Evolutionary conservation across 139 green algal species (phyloP).

Genomic region (Chlamydomonas eustigma): DNA sequence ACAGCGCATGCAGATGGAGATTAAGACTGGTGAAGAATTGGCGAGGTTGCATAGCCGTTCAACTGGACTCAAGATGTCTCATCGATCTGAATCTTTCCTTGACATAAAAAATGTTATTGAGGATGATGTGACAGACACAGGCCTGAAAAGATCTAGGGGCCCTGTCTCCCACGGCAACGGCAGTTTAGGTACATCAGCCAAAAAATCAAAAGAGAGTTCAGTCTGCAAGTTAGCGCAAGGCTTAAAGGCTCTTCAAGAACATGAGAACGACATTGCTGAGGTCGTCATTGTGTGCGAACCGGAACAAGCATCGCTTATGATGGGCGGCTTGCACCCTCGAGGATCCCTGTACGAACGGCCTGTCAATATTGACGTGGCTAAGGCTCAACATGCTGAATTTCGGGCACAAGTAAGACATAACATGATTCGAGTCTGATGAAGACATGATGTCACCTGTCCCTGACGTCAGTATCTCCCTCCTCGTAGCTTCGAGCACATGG

Average conservation of each 20-base stretch:
- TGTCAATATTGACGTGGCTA: conserved; percentile 87
- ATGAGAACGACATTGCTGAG: conserved; percentile 71
- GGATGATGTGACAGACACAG: not conserved
- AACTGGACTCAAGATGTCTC: too few relatives aligned
- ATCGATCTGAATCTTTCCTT: not conserved
- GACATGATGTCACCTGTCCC: not conserved
- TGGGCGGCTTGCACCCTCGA: conserved; percentile 89
- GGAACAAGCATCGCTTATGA: conserved; percentile 82
- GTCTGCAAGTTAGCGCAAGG: conserved; percentile 1
- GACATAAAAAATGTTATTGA: not conserved
- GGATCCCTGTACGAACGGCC: conserved; percentile 89
- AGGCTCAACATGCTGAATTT: conserved; percentile 78
- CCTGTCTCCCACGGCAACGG: too few relatives aligned
- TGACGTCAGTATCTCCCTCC: not conserved
- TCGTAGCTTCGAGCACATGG: conserved; percentile 65
- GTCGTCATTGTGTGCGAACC: conserved; percentile 89
- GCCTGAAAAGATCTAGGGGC: too few relatives aligned
- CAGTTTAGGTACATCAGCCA: too few relatives aligned
- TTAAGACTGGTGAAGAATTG: too few relatives aligned
- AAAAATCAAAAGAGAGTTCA: too few relatives aligned
- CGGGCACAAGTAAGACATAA: conserved; percentile 28
- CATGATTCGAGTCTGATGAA: not conserved
- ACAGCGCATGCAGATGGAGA: too few relatives aligned
- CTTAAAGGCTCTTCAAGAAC: conserved; percentile 42
- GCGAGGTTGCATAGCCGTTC: too few relatives aligned